Conservation (phyloP, 148 eudicot genomes). For the Oxyria digyna region DNA sequence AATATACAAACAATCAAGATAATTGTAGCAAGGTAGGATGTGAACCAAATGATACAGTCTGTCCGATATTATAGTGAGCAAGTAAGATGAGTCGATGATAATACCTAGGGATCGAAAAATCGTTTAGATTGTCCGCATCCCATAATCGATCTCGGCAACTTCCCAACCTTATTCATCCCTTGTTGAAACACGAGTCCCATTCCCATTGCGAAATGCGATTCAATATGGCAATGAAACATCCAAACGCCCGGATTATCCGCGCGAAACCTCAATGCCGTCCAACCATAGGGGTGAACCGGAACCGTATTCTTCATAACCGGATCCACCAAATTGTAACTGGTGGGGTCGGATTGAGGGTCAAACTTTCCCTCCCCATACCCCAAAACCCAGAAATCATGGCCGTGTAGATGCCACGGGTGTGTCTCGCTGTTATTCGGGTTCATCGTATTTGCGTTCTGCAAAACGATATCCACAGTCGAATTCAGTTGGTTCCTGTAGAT, state of each 20-base stretch:
- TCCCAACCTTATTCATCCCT: conserved; percentile 36
- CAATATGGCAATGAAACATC: conserved; percentile 57
- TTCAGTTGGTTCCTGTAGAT: conserved; percentile 43
- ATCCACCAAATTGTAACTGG: conserved; percentile 35
- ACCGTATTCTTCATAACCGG: conserved; percentile 50
- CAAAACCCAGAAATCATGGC: conserved; percentile 89
- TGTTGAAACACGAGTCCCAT: conserved; percentile 50
- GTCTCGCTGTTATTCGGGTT: conserved; percentile 50
- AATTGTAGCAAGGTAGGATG: too few relatives aligned
- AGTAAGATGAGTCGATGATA: too few relatives aligned
- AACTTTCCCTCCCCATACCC: conserved; percentile 73
- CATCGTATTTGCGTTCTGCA: conserved; percentile 76
- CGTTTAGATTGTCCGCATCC: conserved; percentile 35
- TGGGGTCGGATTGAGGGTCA: conserved; percentile 21
- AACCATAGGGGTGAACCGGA: conserved; percentile 38
- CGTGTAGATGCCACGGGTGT: conserved; percentile 94
- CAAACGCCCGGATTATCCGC: conserved; percentile 57
- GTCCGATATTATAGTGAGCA: too few relatives aligned
- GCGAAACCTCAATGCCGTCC: conserved; percentile 47
- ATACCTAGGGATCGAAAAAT: too few relatives aligned
- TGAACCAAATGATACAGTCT: too few relatives aligned
- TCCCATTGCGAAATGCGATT: conserved; percentile 45
- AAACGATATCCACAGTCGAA: conserved; percentile 47
- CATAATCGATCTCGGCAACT: conserved; percentile 31
- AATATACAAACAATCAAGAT: too few relatives aligned